phyloP scores from a whole-genome alignment of 2,329 filamentous ascomycete species.

The Aureobasidium sp. region DNA sequence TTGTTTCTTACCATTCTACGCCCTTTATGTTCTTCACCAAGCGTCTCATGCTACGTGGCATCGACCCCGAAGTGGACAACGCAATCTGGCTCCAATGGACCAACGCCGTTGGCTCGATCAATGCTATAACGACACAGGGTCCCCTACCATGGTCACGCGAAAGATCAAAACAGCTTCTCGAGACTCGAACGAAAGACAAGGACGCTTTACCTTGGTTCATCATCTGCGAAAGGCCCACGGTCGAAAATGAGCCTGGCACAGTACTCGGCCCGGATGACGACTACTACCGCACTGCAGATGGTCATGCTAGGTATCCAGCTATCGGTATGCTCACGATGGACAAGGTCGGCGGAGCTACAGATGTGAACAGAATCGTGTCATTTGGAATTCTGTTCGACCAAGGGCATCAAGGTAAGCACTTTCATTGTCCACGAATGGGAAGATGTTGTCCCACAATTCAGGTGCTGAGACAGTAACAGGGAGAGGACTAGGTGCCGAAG shows the following conservation, averaged over 20 bases:
- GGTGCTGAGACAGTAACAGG: neutral
- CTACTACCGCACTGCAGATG: neutral
- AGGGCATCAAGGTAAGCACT: neutral
- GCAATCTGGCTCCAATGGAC: neutral
- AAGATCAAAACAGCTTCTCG: neutral
- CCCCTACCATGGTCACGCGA: neutral
- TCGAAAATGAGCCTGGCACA: neutral
- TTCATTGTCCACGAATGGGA: neutral
- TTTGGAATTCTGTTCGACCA: neutral
- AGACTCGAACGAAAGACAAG: neutral
- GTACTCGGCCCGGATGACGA: neutral
- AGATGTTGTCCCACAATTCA: neutral
- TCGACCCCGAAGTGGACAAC: neutral
- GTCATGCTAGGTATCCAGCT: neutral
- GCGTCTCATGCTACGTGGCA: neutral
- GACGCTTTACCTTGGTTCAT: neutral
- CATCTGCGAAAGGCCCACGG: neutral
- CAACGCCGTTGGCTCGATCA: neutral
- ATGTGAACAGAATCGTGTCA: neutral
- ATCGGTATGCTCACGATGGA: neutral
- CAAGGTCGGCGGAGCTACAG: neutral
- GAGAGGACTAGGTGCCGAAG: neutral
- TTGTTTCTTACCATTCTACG: neutral
- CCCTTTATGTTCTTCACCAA: neutral
- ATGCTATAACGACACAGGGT: neutral